Percentiles rank a stretch among this genome's conserved stretches.
phyloP scores from a whole-genome alignment of 1,284 basidiomycete genomes.

The Cutaneotrichosporon cutaneum region DNA sequence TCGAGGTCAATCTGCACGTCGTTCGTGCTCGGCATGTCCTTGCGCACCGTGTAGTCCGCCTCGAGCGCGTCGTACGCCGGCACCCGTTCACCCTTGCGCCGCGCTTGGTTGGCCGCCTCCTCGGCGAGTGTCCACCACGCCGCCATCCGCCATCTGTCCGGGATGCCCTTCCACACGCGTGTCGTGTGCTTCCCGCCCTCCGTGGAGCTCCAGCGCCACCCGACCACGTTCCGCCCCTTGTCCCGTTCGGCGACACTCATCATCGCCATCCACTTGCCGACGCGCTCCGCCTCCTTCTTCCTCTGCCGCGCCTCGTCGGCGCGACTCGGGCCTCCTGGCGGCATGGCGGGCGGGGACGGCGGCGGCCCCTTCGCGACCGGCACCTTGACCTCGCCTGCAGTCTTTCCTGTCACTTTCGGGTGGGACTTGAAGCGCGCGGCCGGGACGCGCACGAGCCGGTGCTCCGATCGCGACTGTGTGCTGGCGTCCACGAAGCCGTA shows the following conservation, averaged over 20 bases:
- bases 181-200: constrained; percentile 60
- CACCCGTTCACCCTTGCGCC: neutral
- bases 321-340: constrained; percentile 5
- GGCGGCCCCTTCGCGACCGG: constrained; percentile 5
- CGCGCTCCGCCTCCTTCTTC: constrained; percentile 66
- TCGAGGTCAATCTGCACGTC: constrained; percentile 99
- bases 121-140: constrained; percentile 78
- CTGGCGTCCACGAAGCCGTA: constrained; percentile 80
- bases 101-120: constrained; percentile 40
- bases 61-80: constrained; percentile 32
- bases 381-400: neutral
- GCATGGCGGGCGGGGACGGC: constrained; percentile 14
- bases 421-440: constrained; percentile 64
- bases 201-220: constrained; percentile 66
- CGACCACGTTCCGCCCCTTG: constrained; percentile 69
- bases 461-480: constrained; percentile 61
- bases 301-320: constrained; percentile 23
- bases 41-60: constrained; percentile 60
- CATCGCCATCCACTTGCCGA: constrained; percentile 87
- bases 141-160: constrained; percentile 90
- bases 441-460: constrained; percentile 69
- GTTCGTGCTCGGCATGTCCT: constrained; percentile 78
- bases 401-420: constrained; percentile 53
- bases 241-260: constrained; percentile 65
- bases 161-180: constrained; percentile 86